These are phyloP conservation scores for Podospora bellae-mahoneyi DNA, from an alignment of 495 filamentous ascomycete genomes.

Conservation along the genomic window DNA sequence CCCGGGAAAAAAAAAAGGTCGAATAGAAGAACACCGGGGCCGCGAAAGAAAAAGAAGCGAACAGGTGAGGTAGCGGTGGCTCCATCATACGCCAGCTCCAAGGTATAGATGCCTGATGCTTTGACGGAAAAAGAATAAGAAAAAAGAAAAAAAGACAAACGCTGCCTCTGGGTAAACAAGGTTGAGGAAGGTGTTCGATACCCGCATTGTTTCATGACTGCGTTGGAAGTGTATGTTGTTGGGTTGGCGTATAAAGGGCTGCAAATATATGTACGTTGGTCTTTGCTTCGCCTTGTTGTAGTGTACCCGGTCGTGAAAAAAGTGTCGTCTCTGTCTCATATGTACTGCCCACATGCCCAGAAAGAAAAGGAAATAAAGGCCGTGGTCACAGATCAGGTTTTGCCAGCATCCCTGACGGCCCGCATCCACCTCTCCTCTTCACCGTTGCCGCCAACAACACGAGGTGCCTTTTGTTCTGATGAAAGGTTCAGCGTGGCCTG, in stretches of 20 bases:
- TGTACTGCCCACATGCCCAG: background rate
- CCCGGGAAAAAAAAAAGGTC: background rate
- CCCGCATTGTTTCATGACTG: background rate
- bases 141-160: background rate
- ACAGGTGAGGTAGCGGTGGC: background rate
- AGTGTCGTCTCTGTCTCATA: background rate
- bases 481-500: slow-evolving; percentile 27
- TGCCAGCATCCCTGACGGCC: slow-evolving; percentile 35
- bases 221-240: background rate
- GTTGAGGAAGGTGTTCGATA: background rate
- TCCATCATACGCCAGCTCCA: background rate
- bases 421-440: slow-evolving; percentile 40
- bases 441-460: slow-evolving; percentile 28
- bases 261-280: background rate
- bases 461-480: slow-evolving; percentile 12
- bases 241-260: background rate
- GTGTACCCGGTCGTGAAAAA: background rate
- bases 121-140: background rate
- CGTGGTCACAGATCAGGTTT: slow-evolving; percentile 18
- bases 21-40: background rate
- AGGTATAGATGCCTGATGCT: background rate
- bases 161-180: background rate
- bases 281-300: background rate
- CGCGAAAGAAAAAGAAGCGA: background rate
- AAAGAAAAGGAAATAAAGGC: background rate